Evolutionary conservation across 495 filamentous ascomycete species (phyloP), one percentile per base, ranked within the genome.

Genomic region (Astrothelium subdiscretum): DNA sequence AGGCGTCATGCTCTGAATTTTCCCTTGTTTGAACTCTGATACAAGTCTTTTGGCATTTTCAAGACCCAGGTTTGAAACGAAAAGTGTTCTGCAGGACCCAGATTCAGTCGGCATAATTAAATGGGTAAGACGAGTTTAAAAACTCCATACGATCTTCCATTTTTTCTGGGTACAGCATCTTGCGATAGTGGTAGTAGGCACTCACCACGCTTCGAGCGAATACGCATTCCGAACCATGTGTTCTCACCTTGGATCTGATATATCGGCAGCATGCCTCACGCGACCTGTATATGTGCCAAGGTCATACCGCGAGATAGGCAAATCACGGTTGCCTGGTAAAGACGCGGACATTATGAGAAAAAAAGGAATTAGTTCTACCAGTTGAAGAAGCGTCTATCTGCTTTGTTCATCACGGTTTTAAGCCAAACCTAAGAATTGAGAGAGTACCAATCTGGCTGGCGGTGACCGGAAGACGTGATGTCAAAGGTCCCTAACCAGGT

Each of bases 211-310:
- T 63, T 58, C 48, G 29, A 6, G 40, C 31, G 59, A 67, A 42
- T 68, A 60, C 65, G 71, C 65, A 51, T 51, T 66, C 57, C 59
- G 52, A 29, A 22, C 63, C 62, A 57, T 63, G 62, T 59, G 59
- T 68, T 73, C 87, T 85, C 80, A 98, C 94, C 92, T 92, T 65
- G 94, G 94, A 79, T 98, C 94, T 71, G 91, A 85, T 64, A 98
- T 84, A 68, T 92, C 86, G 13, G 87, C 89, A 2, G 91, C 86
- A 76, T 98, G 94, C 71, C 83, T 82, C 65, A 98, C 95, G 15
- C 94, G 87, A 51, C 94, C 94, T 90, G 88, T 92, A 76, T 98
- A 98, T 59, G 91, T 96, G 68, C 74, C 83, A 69, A 97, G 80
- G 71, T 98, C 87, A 79, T 96, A 92, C 73, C 90, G 91, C 22